A percentile compares a stretch with the other conserved stretches of the same genome.
These are phyloP conservation scores for Meripilus lineatus DNA, from an alignment of 1,284 basidiomycete species.

Conservation along the genomic window DNA sequence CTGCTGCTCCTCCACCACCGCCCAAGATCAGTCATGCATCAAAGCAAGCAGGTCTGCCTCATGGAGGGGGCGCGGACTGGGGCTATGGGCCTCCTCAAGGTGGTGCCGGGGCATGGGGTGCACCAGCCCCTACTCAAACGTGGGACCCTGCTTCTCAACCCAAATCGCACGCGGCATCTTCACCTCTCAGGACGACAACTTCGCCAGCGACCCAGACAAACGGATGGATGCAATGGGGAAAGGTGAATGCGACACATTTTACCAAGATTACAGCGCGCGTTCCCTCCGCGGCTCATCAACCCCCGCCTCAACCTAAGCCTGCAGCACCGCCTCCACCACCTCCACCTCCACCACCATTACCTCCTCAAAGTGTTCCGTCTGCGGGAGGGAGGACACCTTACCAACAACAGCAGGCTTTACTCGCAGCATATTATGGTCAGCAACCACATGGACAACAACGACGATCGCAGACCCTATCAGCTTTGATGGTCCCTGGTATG, in stretches of 20 bases:
- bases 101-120: not conserved
- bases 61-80: not conserved
- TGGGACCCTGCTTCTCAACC: not conserved
- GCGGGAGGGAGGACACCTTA: not conserved
- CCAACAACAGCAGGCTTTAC: not conserved
- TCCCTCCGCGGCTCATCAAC: conserved; percentile 9
- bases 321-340: conserved; percentile 1
- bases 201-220: not conserved
- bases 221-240: conserved; percentile 11
- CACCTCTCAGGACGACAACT: not conserved
- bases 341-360: not conserved
- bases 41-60: not conserved
- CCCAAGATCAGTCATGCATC: not conserved
- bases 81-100: not conserved
- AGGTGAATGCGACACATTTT: conserved; percentile 3
- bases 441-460: not conserved
- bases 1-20: not conserved
- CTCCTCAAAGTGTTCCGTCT: not conserved
- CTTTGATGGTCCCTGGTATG: not conserved
- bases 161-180: not conserved
- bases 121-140: not conserved
- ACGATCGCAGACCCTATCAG: too few species aligned
- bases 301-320: conserved; percentile 5
- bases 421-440: not conserved
- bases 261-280: conserved; percentile 9